Evolutionary conservation across 768 basidiomycete species (phyloP), one percentile per base, ranked within the genome.

Genomic region (Leccinum uliginosum): DNA sequence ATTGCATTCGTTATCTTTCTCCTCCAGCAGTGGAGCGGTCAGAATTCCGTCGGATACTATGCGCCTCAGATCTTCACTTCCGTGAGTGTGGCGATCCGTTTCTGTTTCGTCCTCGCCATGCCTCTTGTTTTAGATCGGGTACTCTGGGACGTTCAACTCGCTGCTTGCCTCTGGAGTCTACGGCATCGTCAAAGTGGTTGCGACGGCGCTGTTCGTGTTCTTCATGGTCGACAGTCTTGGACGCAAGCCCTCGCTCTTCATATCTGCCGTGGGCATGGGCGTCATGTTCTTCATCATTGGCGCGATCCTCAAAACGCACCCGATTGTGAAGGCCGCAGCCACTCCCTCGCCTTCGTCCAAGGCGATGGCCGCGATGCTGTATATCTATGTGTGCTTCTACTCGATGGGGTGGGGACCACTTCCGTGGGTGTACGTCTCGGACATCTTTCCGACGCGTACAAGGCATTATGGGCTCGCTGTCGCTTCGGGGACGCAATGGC

Each of bases 331-430:
- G 1, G 73, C 35, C 74, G 78, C 77, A 1, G 55, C 67, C 1
- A n/a, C 65, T 3, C 79, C 81, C 0, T 67, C 85, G 0, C 76
- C 83, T 0, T 78, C 84, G 17, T 77, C 76, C 2, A 84, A 87
- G 68, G 92, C 80, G 1, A 93, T 93, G 91, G 91, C 91, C 3
- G 89, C 83, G 2, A 83, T 91, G 83, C 72, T 93, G 27, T 94
- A 93, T 67, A 82, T 93, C 53, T 94, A 89, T 64, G 89, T 92
- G 44, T 86, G 85, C 68, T 92, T 92, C 71, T 93, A 93, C 71
- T 89, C 86, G 4, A 87, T 92, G 83, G 89, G 89, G 38, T 91
- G 89, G 85, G 91, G 90, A 19, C 84, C 83, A n/a, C 70, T 78
- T 12, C 87, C 80, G 15, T 80, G 73, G 75, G 81, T 89, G 21